These are phyloP conservation scores for Huntiella abstrusa DNA, from an alignment of 2,329 filamentous ascomycete genomes.

Conservation along the genomic window DNA sequence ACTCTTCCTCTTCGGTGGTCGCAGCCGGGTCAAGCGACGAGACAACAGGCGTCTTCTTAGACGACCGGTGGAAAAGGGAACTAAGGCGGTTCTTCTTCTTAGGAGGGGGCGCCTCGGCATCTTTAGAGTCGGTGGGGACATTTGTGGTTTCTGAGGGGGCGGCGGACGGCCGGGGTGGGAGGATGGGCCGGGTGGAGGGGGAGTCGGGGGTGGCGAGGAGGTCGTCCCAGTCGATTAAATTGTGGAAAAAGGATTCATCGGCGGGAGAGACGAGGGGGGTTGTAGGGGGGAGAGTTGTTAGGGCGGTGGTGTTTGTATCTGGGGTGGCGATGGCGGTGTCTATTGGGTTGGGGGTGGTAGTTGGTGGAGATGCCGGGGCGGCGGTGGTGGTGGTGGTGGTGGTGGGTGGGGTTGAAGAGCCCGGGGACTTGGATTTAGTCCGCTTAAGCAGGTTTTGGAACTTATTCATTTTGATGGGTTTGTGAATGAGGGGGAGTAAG, in stretches of 20 bases:
- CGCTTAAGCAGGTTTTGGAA: slow-evolving; percentile 43
- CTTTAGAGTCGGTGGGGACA: not conserved
- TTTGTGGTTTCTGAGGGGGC: not conserved
- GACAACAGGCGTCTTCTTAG: slow-evolving; percentile 15
- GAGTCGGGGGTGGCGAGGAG: slow-evolving; percentile 17
- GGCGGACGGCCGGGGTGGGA: slow-evolving; percentile 27
- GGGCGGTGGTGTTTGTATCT: not conserved
- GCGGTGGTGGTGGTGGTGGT: not conserved
- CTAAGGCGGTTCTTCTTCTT: slow-evolving; percentile 19
- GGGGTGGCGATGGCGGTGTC: not conserved
- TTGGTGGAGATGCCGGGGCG: not conserved
- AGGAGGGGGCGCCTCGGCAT: slow-evolving; percentile 18
- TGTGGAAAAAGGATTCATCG: slow-evolving; percentile 39
- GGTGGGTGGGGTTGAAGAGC: not conserved
- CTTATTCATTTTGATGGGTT: slow-evolving; percentile 32
- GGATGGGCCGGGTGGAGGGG: slow-evolving; percentile 29
- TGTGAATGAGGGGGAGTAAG: not conserved
- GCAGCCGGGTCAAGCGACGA: slow-evolving; percentile 21
- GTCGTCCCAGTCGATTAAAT: slow-evolving; percentile 24
- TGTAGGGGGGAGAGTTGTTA: not conserved
- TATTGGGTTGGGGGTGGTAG: not conserved
- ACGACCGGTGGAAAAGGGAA: slow-evolving; percentile 21
- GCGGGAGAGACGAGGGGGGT: slow-evolving; percentile 16
- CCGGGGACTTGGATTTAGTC: no score
- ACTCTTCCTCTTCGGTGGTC: slow-evolving; percentile 43